Evolutionary conservation across 106 monocot species (phyloP).

Genomic region (Narthecium ossifragum): DNA sequence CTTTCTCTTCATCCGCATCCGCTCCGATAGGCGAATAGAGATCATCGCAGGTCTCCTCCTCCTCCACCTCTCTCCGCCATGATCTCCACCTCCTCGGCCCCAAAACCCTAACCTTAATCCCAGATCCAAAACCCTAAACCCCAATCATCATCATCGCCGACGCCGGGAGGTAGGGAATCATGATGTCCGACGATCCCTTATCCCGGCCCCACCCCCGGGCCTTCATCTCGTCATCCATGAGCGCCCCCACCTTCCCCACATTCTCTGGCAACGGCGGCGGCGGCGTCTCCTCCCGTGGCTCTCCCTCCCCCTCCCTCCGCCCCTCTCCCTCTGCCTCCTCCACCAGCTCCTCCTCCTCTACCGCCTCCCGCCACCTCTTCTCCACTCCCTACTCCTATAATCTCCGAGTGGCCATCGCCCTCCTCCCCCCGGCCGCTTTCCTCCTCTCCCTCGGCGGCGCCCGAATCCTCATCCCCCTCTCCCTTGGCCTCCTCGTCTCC

Average conservation of each 20-base stretch:
- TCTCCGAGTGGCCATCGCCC: slow-evolving; percentile 56
- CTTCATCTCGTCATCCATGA: slow-evolving; percentile 59
- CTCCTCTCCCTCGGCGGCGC: slow-evolving; percentile 82
- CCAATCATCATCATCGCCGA: neutral
- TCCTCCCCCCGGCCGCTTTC: slow-evolving; percentile 67
- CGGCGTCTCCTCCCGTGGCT: slow-evolving; percentile 9
- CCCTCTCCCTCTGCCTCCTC: slow-evolving; percentile 1
- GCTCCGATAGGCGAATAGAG: too few relatives aligned
- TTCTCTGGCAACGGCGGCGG: too few relatives aligned
- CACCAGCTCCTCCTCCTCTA: slow-evolving; percentile 12
- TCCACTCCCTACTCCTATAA: slow-evolving; percentile 50
- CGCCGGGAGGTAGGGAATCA: too few relatives aligned
- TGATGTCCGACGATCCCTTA: slow-evolving; percentile 49
- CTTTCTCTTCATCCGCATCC: too few relatives aligned
- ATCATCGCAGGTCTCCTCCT: too few relatives aligned
- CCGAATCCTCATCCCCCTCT: slow-evolving; percentile 40
- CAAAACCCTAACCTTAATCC: neutral
- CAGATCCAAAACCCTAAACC: slow-evolving; percentile 15
- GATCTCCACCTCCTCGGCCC: neutral
- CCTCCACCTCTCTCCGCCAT: neutral
- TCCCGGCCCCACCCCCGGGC: slow-evolving; percentile 61
- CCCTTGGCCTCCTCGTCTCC: slow-evolving; percentile 59
- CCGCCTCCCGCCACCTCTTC: slow-evolving; percentile 10
- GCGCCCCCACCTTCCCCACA: slow-evolving; percentile 51
- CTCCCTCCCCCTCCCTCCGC: slow-evolving; percentile 1